Percentiles rank a stretch among this genome's conserved stretches.
Evolutionary conservation across 345 rosid species (phyloP).

Genomic region (Anastatica hierochuntica): DNA sequence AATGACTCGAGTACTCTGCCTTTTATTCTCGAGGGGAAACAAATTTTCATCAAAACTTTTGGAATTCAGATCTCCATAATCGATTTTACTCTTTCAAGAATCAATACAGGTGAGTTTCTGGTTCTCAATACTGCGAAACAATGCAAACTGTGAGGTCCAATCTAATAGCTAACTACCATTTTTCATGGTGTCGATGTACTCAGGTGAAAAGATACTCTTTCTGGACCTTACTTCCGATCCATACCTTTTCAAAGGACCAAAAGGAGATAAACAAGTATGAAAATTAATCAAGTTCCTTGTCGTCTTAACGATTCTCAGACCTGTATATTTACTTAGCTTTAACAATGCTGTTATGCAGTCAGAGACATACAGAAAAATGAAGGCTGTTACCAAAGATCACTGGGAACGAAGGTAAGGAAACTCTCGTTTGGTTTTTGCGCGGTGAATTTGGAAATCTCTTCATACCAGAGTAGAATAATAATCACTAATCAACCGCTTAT

Average conservation of each 20-base stretch:
- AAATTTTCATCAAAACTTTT: constrained; percentile 36
- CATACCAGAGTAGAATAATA: too few relatives aligned
- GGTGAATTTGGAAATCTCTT: background rate
- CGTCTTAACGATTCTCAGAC: background rate
- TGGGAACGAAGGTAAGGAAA: constrained; percentile 82
- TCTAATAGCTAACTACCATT: background rate
- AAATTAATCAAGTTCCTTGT: background rate
- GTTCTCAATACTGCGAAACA: background rate
- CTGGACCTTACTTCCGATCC: constrained; percentile 86
- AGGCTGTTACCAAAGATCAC: constrained; percentile 53
- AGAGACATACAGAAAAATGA: constrained; percentile 88
- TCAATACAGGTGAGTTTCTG: constrained; percentile 56
- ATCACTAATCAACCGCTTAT: too few relatives aligned
- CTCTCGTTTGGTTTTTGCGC: background rate
- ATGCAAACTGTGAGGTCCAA: background rate
- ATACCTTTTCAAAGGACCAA: constrained; percentile 75
- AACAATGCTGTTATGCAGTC: constrained; percentile 38
- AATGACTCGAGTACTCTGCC: constrained; percentile 37
- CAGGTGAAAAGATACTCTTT: constrained; percentile 81
- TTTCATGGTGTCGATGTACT: background rate
- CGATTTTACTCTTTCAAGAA: constrained; percentile 91
- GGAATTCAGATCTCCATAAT: constrained; percentile 66
- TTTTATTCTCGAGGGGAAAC: constrained; percentile 58
- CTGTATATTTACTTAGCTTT: constrained; percentile 1
- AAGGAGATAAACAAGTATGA: constrained; percentile 84